Evolutionary conservation across 2,329 filamentous ascomycete genomes (phyloP).

Genomic region (Mollisia scopiformis): DNA sequence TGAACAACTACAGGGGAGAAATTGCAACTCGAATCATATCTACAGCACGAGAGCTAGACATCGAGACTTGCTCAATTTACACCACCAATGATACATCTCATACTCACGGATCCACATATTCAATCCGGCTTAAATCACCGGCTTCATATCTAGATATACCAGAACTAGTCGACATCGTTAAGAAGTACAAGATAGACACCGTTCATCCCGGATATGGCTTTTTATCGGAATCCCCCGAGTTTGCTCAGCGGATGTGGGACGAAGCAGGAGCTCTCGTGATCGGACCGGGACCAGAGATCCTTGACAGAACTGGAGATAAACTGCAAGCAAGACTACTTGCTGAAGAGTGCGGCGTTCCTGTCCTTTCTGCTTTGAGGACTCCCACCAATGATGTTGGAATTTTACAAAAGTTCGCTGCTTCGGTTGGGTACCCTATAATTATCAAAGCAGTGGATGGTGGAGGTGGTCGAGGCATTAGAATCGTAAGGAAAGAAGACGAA

Average conservation of each 20-base stretch:
- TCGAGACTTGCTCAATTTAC: constrained; percentile 59
- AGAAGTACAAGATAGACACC: constrained; percentile 57
- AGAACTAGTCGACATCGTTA: constrained; percentile 48
- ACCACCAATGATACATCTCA: constrained; percentile 58
- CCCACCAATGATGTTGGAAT: constrained; percentile 62
- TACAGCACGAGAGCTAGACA: constrained; percentile 58
- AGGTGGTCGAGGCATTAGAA: constrained; percentile 66
- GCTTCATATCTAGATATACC: constrained; percentile 56
- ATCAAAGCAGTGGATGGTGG: constrained; percentile 65
- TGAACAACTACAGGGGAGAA: constrained; percentile 53
- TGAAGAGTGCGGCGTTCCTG: constrained; percentile 65
- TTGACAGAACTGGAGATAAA: constrained; percentile 41
- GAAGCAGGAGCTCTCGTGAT: constrained; percentile 72
- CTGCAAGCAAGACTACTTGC: constrained; percentile 67
- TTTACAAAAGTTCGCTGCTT: constrained; percentile 50
- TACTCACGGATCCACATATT: constrained; percentile 51
- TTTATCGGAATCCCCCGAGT: constrained; percentile 70
- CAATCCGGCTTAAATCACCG: constrained; percentile 53
- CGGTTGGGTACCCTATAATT: constrained; percentile 49
- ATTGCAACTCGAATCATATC: constrained; percentile 64
- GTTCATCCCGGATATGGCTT: constrained; percentile 77
- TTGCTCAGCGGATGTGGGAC: constrained; percentile 67
- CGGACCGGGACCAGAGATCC: constrained; percentile 55
- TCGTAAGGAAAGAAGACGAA: constrained; percentile 52
- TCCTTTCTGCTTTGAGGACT: constrained; percentile 71